Evolutionary conservation across 2,329 filamentous ascomycete genomes (phyloP), one percentile per base, ranked within the genome.

Genomic region (Colletotrichum caudatum): DNA sequence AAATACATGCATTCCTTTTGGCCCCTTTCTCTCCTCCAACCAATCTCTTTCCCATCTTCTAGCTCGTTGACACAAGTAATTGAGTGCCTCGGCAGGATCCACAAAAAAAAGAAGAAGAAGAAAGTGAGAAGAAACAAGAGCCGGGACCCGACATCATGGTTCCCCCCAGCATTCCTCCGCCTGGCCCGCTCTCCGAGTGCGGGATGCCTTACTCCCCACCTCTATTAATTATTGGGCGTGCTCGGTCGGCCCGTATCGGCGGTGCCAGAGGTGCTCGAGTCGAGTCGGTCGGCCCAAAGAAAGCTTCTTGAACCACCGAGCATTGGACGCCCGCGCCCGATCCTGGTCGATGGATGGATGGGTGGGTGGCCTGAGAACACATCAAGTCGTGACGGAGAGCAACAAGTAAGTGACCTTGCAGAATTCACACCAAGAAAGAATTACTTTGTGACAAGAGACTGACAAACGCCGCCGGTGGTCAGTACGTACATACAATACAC

Each of bases 1-100:
- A n/a, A 39, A 26, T 39, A 11, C 46, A 26, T 39, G 6, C 33
- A 4, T 12, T 11, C 5, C 20, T 33, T n/a, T 41, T 18, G 18
- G 14, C 14, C 50, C 7, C 11, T 51, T 29, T 9, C 1, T 26
- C 6, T 18, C 29, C 9, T 29, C 6, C 3, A 14, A 20, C 26
- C 18, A 6, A 48, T 5, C n/a, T 51, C 46, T 67, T 44, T 18
- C n/a, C n/a, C 44, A 39, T 51, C 26, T 20, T 39, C n/a, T 23
- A 64, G 48, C 41, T 57, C 33, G 44, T 63, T 44, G 58, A 56
- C 41, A 41, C 41, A 64, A 29, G 29, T 29, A 29, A 29, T 29
- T 4, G 5, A 71, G 59, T 37, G 60, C 48, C 60, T 72, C 60
- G 69, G 69, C 65, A 44, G 14, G 66, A 56, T n/a, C 37, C 66